Conservation (phyloP, 177 flowering plant genomes). For the Vitis hybrid region DNA sequence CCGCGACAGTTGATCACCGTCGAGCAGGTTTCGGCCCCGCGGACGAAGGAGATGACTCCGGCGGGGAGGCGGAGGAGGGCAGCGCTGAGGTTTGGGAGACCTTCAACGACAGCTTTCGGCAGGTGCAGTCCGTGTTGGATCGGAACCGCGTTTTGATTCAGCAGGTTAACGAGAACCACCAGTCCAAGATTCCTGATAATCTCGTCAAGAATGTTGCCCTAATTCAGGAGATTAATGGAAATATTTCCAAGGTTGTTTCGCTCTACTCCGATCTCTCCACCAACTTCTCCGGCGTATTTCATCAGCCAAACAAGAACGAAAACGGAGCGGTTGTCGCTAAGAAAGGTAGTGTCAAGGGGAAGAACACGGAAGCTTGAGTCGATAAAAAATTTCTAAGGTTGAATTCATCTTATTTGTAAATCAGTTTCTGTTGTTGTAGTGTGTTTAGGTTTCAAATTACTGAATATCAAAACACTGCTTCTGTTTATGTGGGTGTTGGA, state of each 20-base stretch:
- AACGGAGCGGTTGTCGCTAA: background rate
- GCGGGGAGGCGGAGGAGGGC: slow-evolving; percentile 21
- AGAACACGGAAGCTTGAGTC: slow-evolving; percentile 11
- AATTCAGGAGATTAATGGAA: slow-evolving; percentile 71
- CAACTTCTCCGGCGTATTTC: slow-evolving; percentile 44
- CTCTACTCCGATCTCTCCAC: slow-evolving; percentile 67
- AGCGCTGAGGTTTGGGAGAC: slow-evolving; percentile 53
- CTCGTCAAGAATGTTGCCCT: slow-evolving; percentile 72
- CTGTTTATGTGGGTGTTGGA: background rate
- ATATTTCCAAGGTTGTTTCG: slow-evolving; percentile 68
- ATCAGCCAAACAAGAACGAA: slow-evolving; percentile 17
- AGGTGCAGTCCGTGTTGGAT: slow-evolving; percentile 75
- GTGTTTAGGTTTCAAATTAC: background rate
- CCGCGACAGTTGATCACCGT: background rate
- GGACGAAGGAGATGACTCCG: background rate
- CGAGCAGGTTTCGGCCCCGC: background rate
- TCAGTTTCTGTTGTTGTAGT: background rate
- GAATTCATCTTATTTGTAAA: background rate
- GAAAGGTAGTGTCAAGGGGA: background rate
- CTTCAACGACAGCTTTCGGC: slow-evolving; percentile 42
- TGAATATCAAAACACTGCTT: background rate
- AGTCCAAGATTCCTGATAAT: slow-evolving; percentile 67
- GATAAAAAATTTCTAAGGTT: background rate
- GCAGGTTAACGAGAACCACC: slow-evolving; percentile 89
- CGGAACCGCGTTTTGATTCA: slow-evolving; percentile 70